Evolutionary conservation across 2,329 filamentous ascomycete genomes (phyloP), one percentile per base, ranked within the genome.

Genomic region (Monosporascus sp.): DNA sequence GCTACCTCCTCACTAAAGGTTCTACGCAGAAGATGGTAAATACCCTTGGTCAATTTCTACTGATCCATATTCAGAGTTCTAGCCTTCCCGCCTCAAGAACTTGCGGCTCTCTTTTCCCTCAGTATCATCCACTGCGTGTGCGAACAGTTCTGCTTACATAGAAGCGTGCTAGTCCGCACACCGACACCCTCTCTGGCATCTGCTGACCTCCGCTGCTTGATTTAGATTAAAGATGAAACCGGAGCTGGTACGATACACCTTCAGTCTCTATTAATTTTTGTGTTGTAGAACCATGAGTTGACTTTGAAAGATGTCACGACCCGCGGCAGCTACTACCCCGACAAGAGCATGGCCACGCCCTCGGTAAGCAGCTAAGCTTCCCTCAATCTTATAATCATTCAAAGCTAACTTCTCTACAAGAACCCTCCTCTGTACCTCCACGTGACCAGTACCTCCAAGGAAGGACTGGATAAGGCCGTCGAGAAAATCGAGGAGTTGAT

Each of bases 11-110:
- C 76, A 99, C 93, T 60, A 97, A 97, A 79, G 91, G 92, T 67
- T 89, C 90, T 65, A 96, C 91, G 61, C 94, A 97, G 80, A 96
- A 96, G 84, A 96, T 94, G 93, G 94, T 99, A 97, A 96, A 88
- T 74, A 82, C 83, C 81, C 80, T 75, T 82, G 77, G 78, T 72
- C 72, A 75, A 68, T 77, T 72, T 75, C 77, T 81, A 83, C 85
- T 89, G 84, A 88, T 88, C 68, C 65, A 66, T 63, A 68, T 68
- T 68, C 65, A 69, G 70, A 75, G 67, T 73, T 68, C 72, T 70
- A 57, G 57, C 59, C 52, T 38, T 52, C 47, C 49, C 50, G 63
- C 64, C 60, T 62, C 68, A 66, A 35, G 9, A 35, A 35, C 31
- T 14, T 67, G 64, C 62, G 64, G 67, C 65, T 66, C 62, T 58